Base-by-base conservation (phyloP, 768 basidiomycete species). In the Lentinula detonsa region DNA sequence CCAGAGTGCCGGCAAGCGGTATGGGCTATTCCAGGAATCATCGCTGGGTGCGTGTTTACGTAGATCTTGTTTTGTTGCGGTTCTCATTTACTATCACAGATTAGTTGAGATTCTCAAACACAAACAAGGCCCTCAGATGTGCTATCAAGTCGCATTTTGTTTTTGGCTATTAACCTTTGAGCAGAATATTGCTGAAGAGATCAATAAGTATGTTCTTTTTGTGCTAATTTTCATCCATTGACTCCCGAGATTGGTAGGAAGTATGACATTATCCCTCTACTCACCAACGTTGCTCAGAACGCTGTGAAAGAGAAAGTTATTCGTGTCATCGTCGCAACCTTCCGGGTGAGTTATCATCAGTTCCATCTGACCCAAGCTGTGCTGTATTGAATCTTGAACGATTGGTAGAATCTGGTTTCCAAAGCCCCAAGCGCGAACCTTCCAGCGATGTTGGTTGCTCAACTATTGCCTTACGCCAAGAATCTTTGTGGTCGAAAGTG, bases 241-340 rank as follows among this genome's bases (percentile, higher is more conserved):
- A 16, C 18, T 16, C 35, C 23, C 18, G 31, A 53, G 13, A 34
- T 18, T 65, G 11, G 10, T 61, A 97, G 95, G 76, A 90, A 88
- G 72, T 96, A 87, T 71, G 91, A 96, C 69, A 81, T 98, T 39
- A 87, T 97, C 66, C 91, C 94, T 28, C 76, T 92, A 23, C 78
- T 99, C 42, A 86, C 88, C 35, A 84, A 88, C 50, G 85, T 93
- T 42, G 94, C 94, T 2, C 91, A 95, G 70, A 83, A 78, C 5
- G 95, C 95, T 4, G 90, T 91, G 35, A 99, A 99, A 73, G 96
- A 98, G 76, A 99, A 99, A 73, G 93, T 99, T 33, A 90, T 93
- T 63, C 87, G 97, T 8, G 90, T 98, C 13, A 86, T 95, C 59
- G 80, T 98, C 40, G 93, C 97, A 13, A 93, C 95, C 1, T 92